Evolutionary conservation across 2,329 filamentous ascomycete species (phyloP).

Genomic region (Sporothrix mexicana): DNA sequence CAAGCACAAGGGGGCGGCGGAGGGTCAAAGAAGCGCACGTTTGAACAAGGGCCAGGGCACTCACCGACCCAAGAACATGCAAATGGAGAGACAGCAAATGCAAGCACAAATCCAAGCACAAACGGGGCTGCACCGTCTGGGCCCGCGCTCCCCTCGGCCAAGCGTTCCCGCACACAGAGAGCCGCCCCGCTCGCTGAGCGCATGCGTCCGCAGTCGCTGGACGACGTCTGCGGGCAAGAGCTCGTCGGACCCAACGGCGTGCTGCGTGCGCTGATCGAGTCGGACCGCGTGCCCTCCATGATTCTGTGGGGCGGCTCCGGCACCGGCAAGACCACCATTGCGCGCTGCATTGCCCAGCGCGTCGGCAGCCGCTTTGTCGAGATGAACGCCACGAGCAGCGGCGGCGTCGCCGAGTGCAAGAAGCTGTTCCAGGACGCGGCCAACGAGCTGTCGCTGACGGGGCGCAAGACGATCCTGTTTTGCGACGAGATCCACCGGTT

Average conservation of each 20-base stretch:
- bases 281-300: constrained; percentile 88
- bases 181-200: constrained; percentile 88
- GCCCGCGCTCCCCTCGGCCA: constrained; percentile 45
- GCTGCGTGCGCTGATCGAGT: constrained; percentile 82
- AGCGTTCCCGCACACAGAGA: constrained; percentile 72
- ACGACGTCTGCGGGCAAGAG: constrained; percentile 90
- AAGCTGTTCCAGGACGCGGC: constrained; percentile 86
- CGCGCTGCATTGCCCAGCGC: constrained; percentile 82
- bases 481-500: constrained; percentile 97
- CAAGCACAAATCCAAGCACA: constrained; percentile 33
- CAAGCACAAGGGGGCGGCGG: constrained; percentile 30
- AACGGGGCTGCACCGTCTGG: constrained; percentile 36
- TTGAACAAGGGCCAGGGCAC: constrained; percentile 59
- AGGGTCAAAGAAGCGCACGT: constrained; percentile 55
- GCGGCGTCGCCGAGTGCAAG: constrained; percentile 89
- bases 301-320: constrained; percentile 87
- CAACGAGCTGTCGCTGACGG: constrained; percentile 79
- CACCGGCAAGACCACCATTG: constrained; percentile 90
- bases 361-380: constrained; percentile 89
- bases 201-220: constrained; percentile 83
- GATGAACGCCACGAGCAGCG: constrained; percentile 90
- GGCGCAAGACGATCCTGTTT: constrained; percentile 92
- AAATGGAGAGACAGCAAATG: constrained; percentile 20
- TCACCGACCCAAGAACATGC: constrained; percentile 34
- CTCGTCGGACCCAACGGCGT: constrained; percentile 86